Conservation (phyloP, 345 rosid species). For the Eucalyptus grandis region DNA sequence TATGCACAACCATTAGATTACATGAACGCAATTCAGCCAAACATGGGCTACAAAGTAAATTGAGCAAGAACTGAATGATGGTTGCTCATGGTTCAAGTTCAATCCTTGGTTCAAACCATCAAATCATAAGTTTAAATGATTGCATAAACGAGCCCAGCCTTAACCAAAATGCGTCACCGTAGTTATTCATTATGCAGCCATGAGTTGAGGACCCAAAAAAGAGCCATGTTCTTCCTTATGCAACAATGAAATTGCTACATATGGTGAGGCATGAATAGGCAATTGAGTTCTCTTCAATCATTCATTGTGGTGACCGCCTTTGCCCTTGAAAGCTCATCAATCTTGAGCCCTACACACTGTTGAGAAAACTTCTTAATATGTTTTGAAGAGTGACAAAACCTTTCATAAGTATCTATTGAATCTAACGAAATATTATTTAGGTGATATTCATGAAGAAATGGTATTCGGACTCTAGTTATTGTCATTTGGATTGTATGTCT, state of each 20-base stretch:
- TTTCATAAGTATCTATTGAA: no score
- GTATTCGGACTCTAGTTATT: not conserved
- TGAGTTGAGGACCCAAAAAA: not conserved
- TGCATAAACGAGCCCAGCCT: not conserved
- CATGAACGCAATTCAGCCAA: no score
- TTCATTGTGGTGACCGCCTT: not conserved
- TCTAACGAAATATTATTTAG: not conserved
- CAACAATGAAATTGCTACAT: not conserved
- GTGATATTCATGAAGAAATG: not conserved
- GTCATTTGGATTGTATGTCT: rapidly evolving
- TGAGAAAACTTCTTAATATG: not conserved
- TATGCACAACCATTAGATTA: no score
- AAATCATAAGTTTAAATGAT: not conserved
- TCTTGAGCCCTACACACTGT: not conserved
- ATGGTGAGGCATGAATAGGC: not conserved
- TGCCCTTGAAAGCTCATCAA: not conserved
- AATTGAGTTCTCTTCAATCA: not conserved
- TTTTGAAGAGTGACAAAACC: not conserved
- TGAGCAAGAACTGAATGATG: no score
- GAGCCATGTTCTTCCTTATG: not conserved
- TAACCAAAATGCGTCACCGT: not conserved
- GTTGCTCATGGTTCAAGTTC: not conserved
- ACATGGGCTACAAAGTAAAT: no score
- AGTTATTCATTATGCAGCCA: not conserved
- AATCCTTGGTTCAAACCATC: not conserved